Conservation (phyloP, 805 yeast species). For the Starmerella floricola region DNA sequence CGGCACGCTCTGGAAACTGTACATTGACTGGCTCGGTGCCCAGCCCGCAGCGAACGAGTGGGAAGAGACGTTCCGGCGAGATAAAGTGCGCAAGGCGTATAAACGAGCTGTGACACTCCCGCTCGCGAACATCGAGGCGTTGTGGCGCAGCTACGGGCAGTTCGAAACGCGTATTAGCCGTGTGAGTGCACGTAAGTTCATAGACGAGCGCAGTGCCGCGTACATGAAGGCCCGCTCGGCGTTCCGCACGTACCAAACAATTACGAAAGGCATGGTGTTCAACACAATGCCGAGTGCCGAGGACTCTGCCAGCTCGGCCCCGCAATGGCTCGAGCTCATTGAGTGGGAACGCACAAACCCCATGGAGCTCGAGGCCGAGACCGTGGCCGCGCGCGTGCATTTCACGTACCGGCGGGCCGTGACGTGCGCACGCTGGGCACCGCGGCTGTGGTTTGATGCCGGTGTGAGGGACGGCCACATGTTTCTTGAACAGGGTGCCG, state of each 20-base stretch:
- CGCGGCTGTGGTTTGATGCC: slow-evolving; percentile 62
- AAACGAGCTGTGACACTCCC: slow-evolving; percentile 67
- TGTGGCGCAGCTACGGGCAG: slow-evolving; percentile 69
- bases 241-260: slow-evolving; percentile 43
- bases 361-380: slow-evolving; percentile 42
- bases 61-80: slow-evolving; percentile 82
- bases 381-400: slow-evolving; percentile 44
- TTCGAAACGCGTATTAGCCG: slow-evolving; percentile 74
- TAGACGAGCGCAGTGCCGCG: slow-evolving; percentile 67
- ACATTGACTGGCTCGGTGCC: slow-evolving; percentile 59
- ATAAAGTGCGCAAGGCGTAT: slow-evolving; percentile 60
- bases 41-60: slow-evolving; percentile 50
- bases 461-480: slow-evolving; percentile 30
- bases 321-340: slow-evolving; percentile 25
- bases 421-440: slow-evolving; percentile 47
- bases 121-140: slow-evolving; percentile 53
- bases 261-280: slow-evolving; percentile 31
- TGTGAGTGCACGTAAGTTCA: slow-evolving; percentile 69
- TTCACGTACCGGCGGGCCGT: slow-evolving; percentile 65
- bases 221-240: slow-evolving; percentile 80
- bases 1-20: slow-evolving; percentile 68
- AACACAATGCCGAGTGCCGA: slow-evolving; percentile 11
- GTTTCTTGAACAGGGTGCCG: slow-evolving; percentile 42
- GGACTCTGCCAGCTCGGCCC: slow-evolving; percentile 1
- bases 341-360: slow-evolving; percentile 67